phyloP scores from a whole-genome alignment of 2,329 filamentous ascomycete species.

The Fusarium pseudoanthophilum region DNA sequence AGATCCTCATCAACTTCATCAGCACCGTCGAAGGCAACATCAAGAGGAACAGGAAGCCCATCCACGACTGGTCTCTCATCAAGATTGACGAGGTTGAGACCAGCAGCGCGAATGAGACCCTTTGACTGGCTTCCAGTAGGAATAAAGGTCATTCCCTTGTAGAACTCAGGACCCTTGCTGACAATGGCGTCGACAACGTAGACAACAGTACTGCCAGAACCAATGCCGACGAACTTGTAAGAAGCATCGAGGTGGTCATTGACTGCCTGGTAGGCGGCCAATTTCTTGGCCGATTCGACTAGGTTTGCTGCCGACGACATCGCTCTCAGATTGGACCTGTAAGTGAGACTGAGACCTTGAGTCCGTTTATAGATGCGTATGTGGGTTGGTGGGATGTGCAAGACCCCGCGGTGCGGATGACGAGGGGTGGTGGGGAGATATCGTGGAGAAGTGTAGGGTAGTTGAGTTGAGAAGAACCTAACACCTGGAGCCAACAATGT shows the following conservation, averaged over 20 bases:
- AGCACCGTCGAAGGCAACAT: conserved; percentile 95
- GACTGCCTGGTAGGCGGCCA: conserved; percentile 79
- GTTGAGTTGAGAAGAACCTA: background rate
- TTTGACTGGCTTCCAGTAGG: conserved; percentile 94
- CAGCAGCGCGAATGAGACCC: conserved; percentile 83
- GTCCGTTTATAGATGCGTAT: conserved; percentile 24
- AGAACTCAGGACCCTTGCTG: conserved; percentile 64
- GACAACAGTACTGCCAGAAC: conserved; percentile 83
- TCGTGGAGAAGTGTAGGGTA: conserved; percentile 32
- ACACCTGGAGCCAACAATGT: background rate
- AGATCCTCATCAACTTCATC: conserved; percentile 95
- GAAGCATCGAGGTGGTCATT: conserved; percentile 73
- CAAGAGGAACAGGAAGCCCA: conserved; percentile 66
- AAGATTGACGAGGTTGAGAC: conserved; percentile 80
- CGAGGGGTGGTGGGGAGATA: conserved; percentile 31
- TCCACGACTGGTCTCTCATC: conserved; percentile 71
- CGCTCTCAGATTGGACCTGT: conserved; percentile 26
- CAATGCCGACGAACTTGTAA: conserved; percentile 78
- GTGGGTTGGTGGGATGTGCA: conserved; percentile 24
- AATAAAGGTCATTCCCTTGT: conserved; percentile 80
- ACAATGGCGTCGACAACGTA: conserved; percentile 87
- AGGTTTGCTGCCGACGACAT: conserved; percentile 55
- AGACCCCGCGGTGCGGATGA: conserved; percentile 31
- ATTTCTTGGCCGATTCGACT: conserved; percentile 79
- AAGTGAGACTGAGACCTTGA: conserved; percentile 27